phyloP scores from a whole-genome alignment of 2,329 filamentous ascomycete species.

The Cladosporium velox region DNA sequence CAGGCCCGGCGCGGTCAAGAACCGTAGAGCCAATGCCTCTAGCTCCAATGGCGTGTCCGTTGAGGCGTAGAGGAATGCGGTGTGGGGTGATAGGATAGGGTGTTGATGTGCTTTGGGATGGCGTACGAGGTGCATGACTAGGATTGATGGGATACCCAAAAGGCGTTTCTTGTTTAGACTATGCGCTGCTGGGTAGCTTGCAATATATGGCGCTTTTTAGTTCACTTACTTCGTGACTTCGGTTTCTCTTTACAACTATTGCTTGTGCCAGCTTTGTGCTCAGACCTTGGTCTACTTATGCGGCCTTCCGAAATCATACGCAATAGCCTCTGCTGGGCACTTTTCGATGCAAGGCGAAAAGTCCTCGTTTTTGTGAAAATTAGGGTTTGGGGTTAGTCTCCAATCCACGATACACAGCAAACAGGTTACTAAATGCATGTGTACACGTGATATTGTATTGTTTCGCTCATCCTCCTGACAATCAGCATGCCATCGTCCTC shows the following conservation, averaged over 20 bases:
- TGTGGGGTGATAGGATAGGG: neutral
- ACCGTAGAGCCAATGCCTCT: conserved; percentile 6
- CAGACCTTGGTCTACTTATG: neutral
- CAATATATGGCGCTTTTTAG: neutral
- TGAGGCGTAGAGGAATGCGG: neutral
- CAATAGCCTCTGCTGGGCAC: no score
- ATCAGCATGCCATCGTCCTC: no score
- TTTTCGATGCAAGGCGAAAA: neutral
- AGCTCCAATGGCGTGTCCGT: conserved; percentile 13
- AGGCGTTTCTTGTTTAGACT: conserved; percentile 3
- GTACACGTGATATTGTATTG: neutral
- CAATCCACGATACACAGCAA: neutral
- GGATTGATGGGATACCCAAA: conserved; percentile 18
- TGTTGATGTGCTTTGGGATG: neutral
- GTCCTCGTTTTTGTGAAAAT: neutral
- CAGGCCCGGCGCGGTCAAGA: conserved; percentile 40
- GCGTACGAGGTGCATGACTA: neutral
- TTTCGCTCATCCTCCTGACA: neutral
- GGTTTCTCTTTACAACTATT: neutral
- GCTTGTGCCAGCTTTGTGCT: neutral
- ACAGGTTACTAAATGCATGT: neutral
- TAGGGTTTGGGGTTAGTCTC: neutral
- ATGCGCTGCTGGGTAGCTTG: neutral
- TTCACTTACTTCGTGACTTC: neutral
- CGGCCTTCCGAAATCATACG: no score